Evolutionary conservation across 2,329 filamentous ascomycete genomes (phyloP).

Genomic region (Xylariaceae sp.): DNA sequence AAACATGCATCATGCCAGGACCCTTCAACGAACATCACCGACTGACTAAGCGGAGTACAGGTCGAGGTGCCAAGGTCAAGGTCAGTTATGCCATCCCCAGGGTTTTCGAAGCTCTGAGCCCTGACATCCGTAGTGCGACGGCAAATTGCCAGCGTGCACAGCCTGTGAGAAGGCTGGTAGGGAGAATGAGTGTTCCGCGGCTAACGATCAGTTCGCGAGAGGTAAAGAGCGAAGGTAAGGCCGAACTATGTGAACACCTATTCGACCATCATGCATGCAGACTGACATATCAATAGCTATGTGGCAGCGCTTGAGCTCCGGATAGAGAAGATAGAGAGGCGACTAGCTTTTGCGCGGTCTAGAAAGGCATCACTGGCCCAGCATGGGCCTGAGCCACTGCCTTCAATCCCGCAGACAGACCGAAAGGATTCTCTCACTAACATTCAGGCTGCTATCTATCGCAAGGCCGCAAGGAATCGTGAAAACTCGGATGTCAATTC

Average conservation of each 20-base stretch:
- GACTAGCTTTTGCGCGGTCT: slow-evolving; percentile 71
- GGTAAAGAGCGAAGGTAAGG: slow-evolving; percentile 87
- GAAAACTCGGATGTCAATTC: slow-evolving; percentile 91
- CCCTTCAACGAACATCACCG: not conserved
- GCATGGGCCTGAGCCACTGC: slow-evolving; percentile 63
- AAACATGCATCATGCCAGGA: not conserved
- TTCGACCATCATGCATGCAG: not conserved
- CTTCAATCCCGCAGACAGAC: slow-evolving; percentile 52
- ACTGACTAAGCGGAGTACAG: slow-evolving; percentile 45
- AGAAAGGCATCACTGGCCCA: slow-evolving; percentile 74
- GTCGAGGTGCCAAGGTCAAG: slow-evolving; percentile 92
- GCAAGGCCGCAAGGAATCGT: slow-evolving; percentile 66
- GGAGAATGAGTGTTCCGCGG: slow-evolving; percentile 85
- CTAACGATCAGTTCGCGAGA: slow-evolving; percentile 92
- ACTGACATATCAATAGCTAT: slow-evolving; percentile 61
- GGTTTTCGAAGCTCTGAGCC: slow-evolving; percentile 5
- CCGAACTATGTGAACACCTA: not conserved
- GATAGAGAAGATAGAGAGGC: slow-evolving; percentile 85
- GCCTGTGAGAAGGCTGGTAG: slow-evolving; percentile 93
- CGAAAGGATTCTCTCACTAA: slow-evolving; percentile 68
- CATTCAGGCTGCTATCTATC: slow-evolving; percentile 67
- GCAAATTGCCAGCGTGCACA: slow-evolving; percentile 92
- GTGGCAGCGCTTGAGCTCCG: slow-evolving; percentile 92
- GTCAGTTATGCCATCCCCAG: slow-evolving; percentile 44
- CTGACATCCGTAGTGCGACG: slow-evolving; percentile 71